These are phyloP conservation scores for Metschnikowia henanensis DNA, from an alignment of 805 yeast genomes.

Conservation along the genomic window DNA sequence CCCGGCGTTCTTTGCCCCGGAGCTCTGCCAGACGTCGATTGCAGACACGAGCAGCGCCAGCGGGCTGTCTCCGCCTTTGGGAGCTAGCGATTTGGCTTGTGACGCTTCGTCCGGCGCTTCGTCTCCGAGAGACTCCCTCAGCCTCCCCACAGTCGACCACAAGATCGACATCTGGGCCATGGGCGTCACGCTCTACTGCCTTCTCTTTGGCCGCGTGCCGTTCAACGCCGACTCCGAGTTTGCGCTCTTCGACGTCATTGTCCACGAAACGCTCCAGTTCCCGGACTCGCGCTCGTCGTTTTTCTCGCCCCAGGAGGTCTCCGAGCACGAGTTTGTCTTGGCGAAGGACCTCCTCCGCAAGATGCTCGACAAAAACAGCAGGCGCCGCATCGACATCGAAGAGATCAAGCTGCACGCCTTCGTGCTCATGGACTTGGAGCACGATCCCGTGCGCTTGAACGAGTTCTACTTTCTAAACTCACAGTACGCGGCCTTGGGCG, in stretches of 20 bases:
- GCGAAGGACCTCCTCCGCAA: slow-evolving; percentile 59
- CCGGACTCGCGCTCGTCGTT: slow-evolving; percentile 45
- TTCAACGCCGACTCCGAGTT: slow-evolving; percentile 85
- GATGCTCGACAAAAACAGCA: slow-evolving; percentile 70
- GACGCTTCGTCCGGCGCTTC: background rate
- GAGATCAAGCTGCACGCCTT: slow-evolving; percentile 82
- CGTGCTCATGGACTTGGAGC: slow-evolving; percentile 39
- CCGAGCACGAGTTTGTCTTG: slow-evolving; percentile 43
- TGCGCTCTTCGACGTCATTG: slow-evolving; percentile 82
- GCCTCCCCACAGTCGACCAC: slow-evolving; percentile 58
- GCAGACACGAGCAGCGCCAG: slow-evolving; percentile 1
- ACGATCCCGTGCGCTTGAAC: slow-evolving; percentile 33
- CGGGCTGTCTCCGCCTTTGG: slow-evolving; percentile 1
- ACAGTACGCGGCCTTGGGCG: background rate
- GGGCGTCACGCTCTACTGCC: slow-evolving; percentile 88
- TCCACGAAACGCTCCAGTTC: slow-evolving; percentile 54
- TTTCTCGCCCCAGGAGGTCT: slow-evolving; percentile 40
- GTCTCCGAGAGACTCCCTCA: background rate
- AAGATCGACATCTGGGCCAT: slow-evolving; percentile 98
- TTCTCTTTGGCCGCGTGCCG: slow-evolving; percentile 86
- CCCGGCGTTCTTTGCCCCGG: slow-evolving; percentile 91
- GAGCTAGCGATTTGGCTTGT: background rate
- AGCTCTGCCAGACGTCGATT: slow-evolving; percentile 65
- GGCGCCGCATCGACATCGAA: slow-evolving; percentile 61
- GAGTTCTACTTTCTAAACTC: slow-evolving; percentile 37